Evolutionary conservation across 371 early-diverging fungal genomes (phyloP), one percentile per base, ranked within the genome.

Genomic region (Mortierella sp.): DNA sequence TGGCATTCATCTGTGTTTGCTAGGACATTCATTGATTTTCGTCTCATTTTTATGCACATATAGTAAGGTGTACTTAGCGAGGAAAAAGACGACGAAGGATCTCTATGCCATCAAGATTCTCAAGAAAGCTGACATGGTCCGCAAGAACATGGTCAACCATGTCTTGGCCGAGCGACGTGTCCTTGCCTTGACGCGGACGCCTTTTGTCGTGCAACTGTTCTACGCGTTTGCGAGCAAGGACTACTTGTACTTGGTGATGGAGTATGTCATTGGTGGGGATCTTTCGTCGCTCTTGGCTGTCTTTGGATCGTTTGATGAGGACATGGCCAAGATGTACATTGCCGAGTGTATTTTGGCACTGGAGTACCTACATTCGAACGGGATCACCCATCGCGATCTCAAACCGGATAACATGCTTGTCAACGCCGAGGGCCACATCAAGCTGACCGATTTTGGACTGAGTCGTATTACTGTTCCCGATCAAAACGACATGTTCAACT

Each of bases 211-310:
- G 24, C 97, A 97, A 77, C 88, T 98, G 6, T 96, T 95, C 88
- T 98, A 94, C 76, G 94, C 97, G 10, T 99, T 99, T 84, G 97
- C 98, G 78, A 96, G 95, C 74, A 93, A 93, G 76, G 94, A 97
- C 16, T 95, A 96, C 82, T 89, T 99, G 41, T 99, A 96, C 86
- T 91, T 99, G 74, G 99, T 97, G 8, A 97, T 99, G 97, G 99
- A 98, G 80, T 99, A 98, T 88, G 91, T 98, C 12, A 97, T 96
- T 75, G 99, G 99, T 7, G 99, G 99, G 4, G 99, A 99, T 88
- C 92, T 97, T 35, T 98, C 97, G 8, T 93, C 98, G 4, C 85
- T 98, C 14, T 87, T 98, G 49, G 95, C 96, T 78, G 90, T 90
- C 0, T 89, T 95, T 71, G 95, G 97, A 7, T 87, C 88, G 41